Evolutionary conservation across 129 eudicot species (phyloP).

Genomic region (Flaveria linearis): DNA sequence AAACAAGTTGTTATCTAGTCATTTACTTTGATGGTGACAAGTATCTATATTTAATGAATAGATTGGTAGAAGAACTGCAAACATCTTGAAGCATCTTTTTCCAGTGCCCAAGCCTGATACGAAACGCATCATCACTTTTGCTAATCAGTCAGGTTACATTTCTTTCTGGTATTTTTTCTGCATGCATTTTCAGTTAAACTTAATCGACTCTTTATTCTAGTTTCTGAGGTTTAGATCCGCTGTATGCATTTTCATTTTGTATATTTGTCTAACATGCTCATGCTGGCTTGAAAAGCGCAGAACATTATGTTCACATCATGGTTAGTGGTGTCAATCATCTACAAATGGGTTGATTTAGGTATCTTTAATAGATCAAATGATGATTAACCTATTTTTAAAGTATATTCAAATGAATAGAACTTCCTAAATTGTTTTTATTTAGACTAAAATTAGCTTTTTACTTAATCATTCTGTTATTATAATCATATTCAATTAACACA

Average conservation of each 20-base stretch:
- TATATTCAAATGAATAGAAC: neutral
- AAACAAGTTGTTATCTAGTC: neutral
- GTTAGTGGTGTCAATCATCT: neutral
- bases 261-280: neutral
- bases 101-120: slow-evolving; percentile 96
- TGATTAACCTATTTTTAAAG: neutral
- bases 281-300: neutral
- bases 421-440: neutral
- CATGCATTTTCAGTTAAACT: neutral
- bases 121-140: slow-evolving; percentile 90
- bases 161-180: slow-evolving; percentile 74
- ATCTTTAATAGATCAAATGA: neutral
- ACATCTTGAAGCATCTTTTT: slow-evolving; percentile 86
- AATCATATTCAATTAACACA: neutral
- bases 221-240: neutral
- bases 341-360: neutral
- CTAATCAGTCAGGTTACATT: slow-evolving; percentile 85
- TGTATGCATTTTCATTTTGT: slow-evolving; percentile 1
- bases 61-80: slow-evolving; percentile 94
- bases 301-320: neutral
- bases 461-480: neutral
- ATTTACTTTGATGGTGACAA: neutral
- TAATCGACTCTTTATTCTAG: neutral
- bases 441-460: neutral
- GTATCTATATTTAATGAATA: slow-evolving; percentile 22